Conservation (phyloP, 176 grass and related monocot genomes). For the Tillandsia leiboldiana region DNA sequence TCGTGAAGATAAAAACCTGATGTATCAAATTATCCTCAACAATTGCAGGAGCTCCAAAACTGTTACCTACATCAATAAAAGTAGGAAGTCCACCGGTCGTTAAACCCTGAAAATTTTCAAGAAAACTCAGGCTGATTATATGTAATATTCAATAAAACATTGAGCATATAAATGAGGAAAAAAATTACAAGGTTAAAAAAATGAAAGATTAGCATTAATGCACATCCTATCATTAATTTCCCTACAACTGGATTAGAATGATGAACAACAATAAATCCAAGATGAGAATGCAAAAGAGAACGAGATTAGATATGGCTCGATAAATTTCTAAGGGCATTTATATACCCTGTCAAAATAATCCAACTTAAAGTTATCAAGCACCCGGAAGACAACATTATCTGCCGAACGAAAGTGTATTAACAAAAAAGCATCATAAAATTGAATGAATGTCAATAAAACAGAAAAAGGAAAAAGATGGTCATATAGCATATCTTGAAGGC, state of each 20-base stretch:
- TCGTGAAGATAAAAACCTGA: constrained; percentile 49
- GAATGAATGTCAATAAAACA: neutral
- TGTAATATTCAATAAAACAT: neutral
- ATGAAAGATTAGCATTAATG: no score
- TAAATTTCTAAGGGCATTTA: no score
- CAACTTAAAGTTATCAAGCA: no score
- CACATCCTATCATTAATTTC: no score
- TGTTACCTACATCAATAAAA: constrained; percentile 94
- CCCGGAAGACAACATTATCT: neutral
- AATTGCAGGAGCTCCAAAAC: constrained; percentile 90
- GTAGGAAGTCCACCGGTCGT: constrained; percentile 93
- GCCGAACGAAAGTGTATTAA: neutral
- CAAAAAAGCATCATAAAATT: neutral
- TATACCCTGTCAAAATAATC: no score
- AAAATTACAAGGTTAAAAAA: neutral
- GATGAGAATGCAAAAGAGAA: no score
- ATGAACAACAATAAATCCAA: no score
- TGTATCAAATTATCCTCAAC: constrained; percentile 91
- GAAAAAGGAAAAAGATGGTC: no score
- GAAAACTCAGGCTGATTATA: neutral
- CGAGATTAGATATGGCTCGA: no score
- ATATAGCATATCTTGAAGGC: no score
- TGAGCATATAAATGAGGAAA: neutral
- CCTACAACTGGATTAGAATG: no score
- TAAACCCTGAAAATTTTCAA: constrained; percentile 41